Conservation (phyloP, 2,329 filamentous ascomycete species). For the Fusarium incarnatum region DNA sequence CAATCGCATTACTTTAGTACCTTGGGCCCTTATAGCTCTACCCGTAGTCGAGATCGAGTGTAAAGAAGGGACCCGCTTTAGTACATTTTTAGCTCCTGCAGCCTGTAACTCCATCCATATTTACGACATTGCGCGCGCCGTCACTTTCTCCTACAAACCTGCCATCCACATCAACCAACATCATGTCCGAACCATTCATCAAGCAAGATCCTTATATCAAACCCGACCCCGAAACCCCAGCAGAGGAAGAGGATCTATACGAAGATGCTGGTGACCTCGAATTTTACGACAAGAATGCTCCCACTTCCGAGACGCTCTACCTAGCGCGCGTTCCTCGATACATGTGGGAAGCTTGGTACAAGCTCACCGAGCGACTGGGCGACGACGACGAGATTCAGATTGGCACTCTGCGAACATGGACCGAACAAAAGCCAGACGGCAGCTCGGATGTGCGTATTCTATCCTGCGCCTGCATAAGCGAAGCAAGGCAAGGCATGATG, state of each 20-base stretch:
- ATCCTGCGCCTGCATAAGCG: background rate
- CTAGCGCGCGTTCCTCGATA: slow-evolving; percentile 82
- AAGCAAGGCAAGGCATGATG: background rate
- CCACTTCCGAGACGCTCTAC: slow-evolving; percentile 66
- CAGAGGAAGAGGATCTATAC: slow-evolving; percentile 76
- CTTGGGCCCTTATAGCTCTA: background rate
- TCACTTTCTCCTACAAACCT: slow-evolving; percentile 4
- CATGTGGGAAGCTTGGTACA: slow-evolving; percentile 82
- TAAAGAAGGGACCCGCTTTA: background rate
- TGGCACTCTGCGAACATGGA: slow-evolving; percentile 76
- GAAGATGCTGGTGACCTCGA: slow-evolving; percentile 68
- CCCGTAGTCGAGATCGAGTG: background rate
- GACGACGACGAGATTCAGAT: slow-evolving; percentile 86
- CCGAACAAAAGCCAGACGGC: slow-evolving; percentile 64
- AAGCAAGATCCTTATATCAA: slow-evolving; percentile 62
- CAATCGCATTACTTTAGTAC: background rate
- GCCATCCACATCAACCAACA: slow-evolving; percentile 28
- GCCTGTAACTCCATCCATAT: background rate
- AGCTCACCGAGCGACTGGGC: slow-evolving; percentile 67
- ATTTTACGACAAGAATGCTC: slow-evolving; percentile 61
- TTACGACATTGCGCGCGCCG: slow-evolving; percentile 5
- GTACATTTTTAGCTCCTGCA: background rate
- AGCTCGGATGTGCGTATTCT: slow-evolving; percentile 58
- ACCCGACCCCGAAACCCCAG: slow-evolving; percentile 60
- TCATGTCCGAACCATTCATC: slow-evolving; percentile 56